phyloP scores from a whole-genome alignment of 176 grass and related monocot genomes.

The Saccharum spontaneum region DNA sequence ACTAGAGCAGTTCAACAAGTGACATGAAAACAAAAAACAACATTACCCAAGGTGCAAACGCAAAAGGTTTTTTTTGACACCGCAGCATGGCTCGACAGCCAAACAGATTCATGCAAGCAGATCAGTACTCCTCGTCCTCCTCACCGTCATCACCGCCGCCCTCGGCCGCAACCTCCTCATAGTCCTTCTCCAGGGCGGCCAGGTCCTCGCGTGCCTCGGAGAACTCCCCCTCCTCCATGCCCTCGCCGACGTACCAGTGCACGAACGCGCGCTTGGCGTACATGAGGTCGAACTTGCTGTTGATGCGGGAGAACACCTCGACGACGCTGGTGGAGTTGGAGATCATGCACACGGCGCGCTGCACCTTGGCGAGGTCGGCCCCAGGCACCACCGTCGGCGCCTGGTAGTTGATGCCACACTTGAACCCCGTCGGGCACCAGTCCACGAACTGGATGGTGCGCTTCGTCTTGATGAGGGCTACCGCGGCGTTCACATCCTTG shows the following conservation, averaged over 20 bases:
- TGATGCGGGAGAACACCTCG: conserved; percentile 81
- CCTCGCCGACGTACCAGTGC: conserved; percentile 48
- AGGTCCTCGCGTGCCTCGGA: conserved; percentile 48
- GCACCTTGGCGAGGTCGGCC: conserved; percentile 79
- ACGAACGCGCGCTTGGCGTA: conserved; percentile 75
- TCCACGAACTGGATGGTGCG: conserved; percentile 87
- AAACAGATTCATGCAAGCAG: not conserved
- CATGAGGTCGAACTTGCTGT: conserved; percentile 93
- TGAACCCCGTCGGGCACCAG: conserved; percentile 90
- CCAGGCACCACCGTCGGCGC: conserved; percentile 70
- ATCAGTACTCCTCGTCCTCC: conserved; percentile 46
- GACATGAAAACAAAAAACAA: not conserved
- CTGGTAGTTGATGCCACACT: conserved; percentile 92
- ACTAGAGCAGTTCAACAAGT: not conserved
- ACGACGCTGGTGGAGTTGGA: conserved; percentile 84
- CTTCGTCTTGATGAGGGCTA: conserved; percentile 85
- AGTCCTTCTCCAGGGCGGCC: conserved; percentile 50
- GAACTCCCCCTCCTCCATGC: conserved; percentile 53
- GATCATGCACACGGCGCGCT: conserved; percentile 88
- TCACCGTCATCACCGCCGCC: conserved; percentile 25
- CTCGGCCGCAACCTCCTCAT: conserved; percentile 40
- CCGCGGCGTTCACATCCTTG: conserved; percentile 80
- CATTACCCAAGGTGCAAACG: not conserved
- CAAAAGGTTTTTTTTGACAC: not conserved
- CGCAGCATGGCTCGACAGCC: not conserved